Evolutionary conservation across 2,329 filamentous ascomycete species (phyloP), one percentile per base, ranked within the genome.

Genomic region (Alternaria alternata): DNA sequence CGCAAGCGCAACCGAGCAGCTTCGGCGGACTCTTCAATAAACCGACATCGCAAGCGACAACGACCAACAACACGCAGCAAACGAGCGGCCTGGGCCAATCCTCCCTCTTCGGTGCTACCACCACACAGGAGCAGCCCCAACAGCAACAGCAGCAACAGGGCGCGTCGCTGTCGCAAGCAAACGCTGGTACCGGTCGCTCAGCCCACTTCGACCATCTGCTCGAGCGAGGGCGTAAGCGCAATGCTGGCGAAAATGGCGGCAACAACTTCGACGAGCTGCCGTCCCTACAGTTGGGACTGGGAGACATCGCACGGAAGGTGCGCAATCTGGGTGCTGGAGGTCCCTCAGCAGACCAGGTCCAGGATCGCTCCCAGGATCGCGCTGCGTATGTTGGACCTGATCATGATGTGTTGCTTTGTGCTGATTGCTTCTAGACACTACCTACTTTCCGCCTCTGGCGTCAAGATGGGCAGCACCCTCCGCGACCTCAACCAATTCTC

Each of bases 401-500:
- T 6, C 3, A 39, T 9, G 20, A 14, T 34, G 18, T 52, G 44
- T 53, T 7, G 41, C 6, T 43, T 7, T 57, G 41, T 51, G 61
- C 62, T 74, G 58, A 75, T 57, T 32, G n/a, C 11, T 46, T 47
- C 3, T 63, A 94, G 91, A 71, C 94, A 97, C 77, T 97, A 97
- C 78, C 85, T 98, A 41, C 89, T 99, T 51, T 93, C 94, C 28
- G 94, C 92, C 7, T 98, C 95, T 12, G 95, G 95, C 34, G 91
- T 99, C 58, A 93, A 96, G 73, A 92, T 94, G 14, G 90, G 91
- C 41, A 87, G 90, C 64, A 92, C 94, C 14, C 87, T 96, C 52
- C 91, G 91, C 76, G 94, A 98, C 72, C 87, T 99, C 22, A 92
- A 92, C 72, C 87, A 89, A 59, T 89, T 98, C 78, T 91, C 88